Base-by-base conservation (phyloP, 2,329 filamentous ascomycete genomes). In the Botryotinia globosa region DNA sequence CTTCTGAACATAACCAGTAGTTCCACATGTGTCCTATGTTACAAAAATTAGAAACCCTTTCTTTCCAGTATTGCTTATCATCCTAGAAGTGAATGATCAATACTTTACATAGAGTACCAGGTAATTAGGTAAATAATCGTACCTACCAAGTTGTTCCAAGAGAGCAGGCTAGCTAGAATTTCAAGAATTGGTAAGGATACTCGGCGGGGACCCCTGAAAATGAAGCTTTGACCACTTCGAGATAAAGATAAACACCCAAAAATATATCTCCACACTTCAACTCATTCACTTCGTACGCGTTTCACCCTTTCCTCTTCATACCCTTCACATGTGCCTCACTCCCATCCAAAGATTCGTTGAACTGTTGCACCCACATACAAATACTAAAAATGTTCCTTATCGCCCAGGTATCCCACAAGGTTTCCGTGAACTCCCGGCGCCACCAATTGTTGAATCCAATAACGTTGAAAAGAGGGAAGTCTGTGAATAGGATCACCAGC, bases 181-280 rank as follows among this genome's bases (percentile, higher is more conserved):
- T n/a, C 25, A 29, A 32, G 39, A 63, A 20, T 5, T 39, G 16
- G 22, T 66, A 66, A 54, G 22, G 64, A 66, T 54, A 4, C 5
- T 56, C 9, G 34, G 48, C n/a, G 48, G 65, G 65, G 48, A 56
- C 65, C 64, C 48, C 54, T 59, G 39, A 45, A 37, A 37, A n/a
- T 39, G 8, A 37, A 69, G 67, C 67, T 69, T 69, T 37, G 67
- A 29, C 67, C 54, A 61, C 29, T 34, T 25, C 34, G 22, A 69
- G n/a, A 69, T 61, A 61, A 69, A 65, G 59, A 65, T 65, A 70
- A 70, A 29, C 32, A 51, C 44, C 32, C 22, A 44, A 71, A 51
- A 71, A 42, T 54, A 54, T 42, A 39, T 42, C 42, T 71, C 39
- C 37, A 62, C 42, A 20, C 54, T 37, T n/a, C 65, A 64, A 61